Conservation (phyloP, 805 yeast species). For the Cyberlindnera nakhonratchasimensis region DNA sequence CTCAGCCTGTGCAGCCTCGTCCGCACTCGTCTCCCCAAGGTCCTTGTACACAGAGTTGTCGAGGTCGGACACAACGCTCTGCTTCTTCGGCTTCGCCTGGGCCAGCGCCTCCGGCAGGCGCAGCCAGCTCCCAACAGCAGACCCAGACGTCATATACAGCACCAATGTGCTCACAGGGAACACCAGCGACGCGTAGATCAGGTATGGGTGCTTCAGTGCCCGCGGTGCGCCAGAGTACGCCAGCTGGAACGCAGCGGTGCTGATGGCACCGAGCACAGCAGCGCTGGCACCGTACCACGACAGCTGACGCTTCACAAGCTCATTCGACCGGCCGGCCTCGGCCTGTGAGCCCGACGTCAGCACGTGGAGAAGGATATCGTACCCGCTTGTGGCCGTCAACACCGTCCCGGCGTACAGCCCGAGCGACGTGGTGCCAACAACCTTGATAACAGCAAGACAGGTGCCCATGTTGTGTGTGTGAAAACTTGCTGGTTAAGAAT, state of each 20-base stretch:
- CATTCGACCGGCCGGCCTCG: conserved; percentile 29
- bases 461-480: conserved; percentile 39
- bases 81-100: conserved; percentile 17
- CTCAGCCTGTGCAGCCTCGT: conserved; percentile 27
- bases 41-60: conserved; percentile 45
- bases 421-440: conserved; percentile 61
- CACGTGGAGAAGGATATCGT: conserved; percentile 30
- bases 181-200: conserved; percentile 44
- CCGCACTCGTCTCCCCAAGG: conserved; percentile 31
- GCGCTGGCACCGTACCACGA: conserved; percentile 27
- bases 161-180: conserved; percentile 23
- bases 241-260: conserved; percentile 48
- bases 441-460: conserved; percentile 54
- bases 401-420: conserved; percentile 61
- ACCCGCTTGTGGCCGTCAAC: conserved; percentile 28
- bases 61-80: conserved; percentile 38
- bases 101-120: conserved; percentile 6
- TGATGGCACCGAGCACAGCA: conserved; percentile 41
- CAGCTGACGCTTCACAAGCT: conserved; percentile 20
- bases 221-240: conserved; percentile 57
- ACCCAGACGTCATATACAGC: conserved; percentile 13
- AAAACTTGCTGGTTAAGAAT: no score
- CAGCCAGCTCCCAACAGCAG: conserved; percentile 5
- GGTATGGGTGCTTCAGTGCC: conserved; percentile 65
- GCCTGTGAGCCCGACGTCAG: conserved; percentile 20